A percentile compares a stretch with the other conserved stretches of the same genome.
Evolutionary conservation across 495 filamentous ascomycete species (phyloP).

Genomic region (Talaromyces thailandensis): DNA sequence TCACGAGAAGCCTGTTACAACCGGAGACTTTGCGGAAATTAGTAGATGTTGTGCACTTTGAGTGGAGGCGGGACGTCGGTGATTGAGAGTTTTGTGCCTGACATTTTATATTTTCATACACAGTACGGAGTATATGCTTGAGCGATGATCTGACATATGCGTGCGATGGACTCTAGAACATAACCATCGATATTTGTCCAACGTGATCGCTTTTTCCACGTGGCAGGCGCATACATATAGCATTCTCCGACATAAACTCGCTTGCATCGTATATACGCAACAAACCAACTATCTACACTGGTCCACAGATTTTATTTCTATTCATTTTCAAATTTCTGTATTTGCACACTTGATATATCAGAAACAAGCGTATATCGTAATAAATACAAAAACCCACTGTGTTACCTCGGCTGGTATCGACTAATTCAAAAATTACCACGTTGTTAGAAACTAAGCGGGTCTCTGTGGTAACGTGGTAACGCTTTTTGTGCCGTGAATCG

Average conservation of each 20-base stretch:
- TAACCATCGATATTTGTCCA: not conserved
- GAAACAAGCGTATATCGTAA: not conserved
- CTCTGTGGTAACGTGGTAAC: not conserved
- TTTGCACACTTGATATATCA: not conserved
- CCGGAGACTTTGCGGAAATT: conserved; percentile 8
- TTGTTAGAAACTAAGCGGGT: not conserved
- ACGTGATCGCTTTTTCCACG: not conserved
- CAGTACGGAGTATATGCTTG: too few relatives aligned
- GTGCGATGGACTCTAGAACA: not conserved
- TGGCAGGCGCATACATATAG: not conserved
- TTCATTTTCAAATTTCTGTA: not conserved
- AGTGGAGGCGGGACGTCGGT: not conserved
- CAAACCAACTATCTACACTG: not conserved
- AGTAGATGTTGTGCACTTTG: not conserved
- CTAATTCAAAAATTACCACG: not conserved
- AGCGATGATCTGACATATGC: not conserved
- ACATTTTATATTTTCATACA: not conserved
- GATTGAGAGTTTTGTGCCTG: not conserved
- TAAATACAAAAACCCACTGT: not conserved
- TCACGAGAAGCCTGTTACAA: conserved; percentile 13
- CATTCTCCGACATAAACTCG: not conserved
- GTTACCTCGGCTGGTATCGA: conserved; percentile 6
- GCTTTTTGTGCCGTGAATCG: conserved; percentile 2
- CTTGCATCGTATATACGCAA: not conserved
- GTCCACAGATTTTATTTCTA: not conserved